Percentiles rank a stretch among this genome's conserved stretches.
These are phyloP conservation scores for Suhomyces sp. DNA, from an alignment of 805 yeast genomes.

Conservation along the genomic window DNA sequence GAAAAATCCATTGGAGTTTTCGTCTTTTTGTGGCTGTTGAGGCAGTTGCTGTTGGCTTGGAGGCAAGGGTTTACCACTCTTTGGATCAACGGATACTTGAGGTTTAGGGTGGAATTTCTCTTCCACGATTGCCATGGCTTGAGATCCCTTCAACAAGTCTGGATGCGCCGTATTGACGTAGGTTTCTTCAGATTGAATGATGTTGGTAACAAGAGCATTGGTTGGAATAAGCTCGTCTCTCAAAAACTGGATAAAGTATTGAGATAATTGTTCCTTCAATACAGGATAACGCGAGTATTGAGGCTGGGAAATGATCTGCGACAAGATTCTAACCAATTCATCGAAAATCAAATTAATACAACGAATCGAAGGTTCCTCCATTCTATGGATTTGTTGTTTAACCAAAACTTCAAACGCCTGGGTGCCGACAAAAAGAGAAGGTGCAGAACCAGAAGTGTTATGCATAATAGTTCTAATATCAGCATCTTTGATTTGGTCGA, in stretches of 20 bases:
- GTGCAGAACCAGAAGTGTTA: slow-evolving; percentile 93
- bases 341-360: slow-evolving; percentile 90
- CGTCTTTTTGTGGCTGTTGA: slow-evolving; percentile 33
- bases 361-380: slow-evolving; percentile 89
- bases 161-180: slow-evolving; percentile 98
- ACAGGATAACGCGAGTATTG: slow-evolving; percentile 87
- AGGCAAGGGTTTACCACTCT: slow-evolving; percentile 79
- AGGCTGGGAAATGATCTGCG: slow-evolving; percentile 73
- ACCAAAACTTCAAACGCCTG: slow-evolving; percentile 85
- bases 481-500: slow-evolving; percentile 91
- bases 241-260: slow-evolving; percentile 73
- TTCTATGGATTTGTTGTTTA: slow-evolving; percentile 60
- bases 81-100: slow-evolving; percentile 79
- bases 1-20: slow-evolving; percentile 75
- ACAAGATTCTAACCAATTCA: slow-evolving; percentile 86
- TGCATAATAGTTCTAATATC: slow-evolving; percentile 97
- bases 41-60: slow-evolving; percentile 31
- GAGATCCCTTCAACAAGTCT: slow-evolving; percentile 89
- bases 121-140: slow-evolving; percentile 89
- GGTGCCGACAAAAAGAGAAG: slow-evolving; percentile 94
- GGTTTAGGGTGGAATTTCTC: slow-evolving; percentile 78
- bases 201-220: slow-evolving; percentile 76
- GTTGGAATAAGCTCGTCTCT: slow-evolving; percentile 83
- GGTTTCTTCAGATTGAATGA: slow-evolving; percentile 83
- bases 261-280: slow-evolving; percentile 81